These are phyloP conservation scores for Sugiyamaella neomexicana DNA, from an alignment of 1,139 yeast species.

Conservation along the genomic window DNA sequence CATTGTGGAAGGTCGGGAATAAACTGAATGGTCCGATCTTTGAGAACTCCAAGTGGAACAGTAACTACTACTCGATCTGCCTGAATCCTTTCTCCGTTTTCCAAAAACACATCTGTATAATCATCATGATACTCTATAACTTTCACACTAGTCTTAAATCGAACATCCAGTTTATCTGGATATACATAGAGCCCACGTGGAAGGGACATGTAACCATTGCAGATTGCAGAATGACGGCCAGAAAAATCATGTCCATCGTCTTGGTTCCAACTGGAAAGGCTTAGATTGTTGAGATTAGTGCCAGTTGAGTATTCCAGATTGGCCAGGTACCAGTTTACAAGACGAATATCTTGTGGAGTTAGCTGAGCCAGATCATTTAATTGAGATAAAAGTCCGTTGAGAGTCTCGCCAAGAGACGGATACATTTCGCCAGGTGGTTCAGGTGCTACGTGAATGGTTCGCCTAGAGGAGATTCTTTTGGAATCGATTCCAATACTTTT, in stretches of 20 bases:
- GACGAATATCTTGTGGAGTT: conserved; percentile 39
- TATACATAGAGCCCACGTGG: conserved; percentile 44
- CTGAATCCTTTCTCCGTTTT: conserved; percentile 43
- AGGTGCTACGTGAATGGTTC: conserved; percentile 38
- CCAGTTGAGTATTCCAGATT: conserved; percentile 46
- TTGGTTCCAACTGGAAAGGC: conserved; percentile 46
- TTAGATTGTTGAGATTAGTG: conserved; percentile 40
- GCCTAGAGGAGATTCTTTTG: conserved; percentile 25
- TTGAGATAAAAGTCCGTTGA: conserved; percentile 40
- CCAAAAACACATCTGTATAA: conserved; percentile 39
- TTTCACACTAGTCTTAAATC: conserved; percentile 44
- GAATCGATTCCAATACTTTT: conserved; percentile 36
- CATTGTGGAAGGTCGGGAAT: conserved; percentile 47
- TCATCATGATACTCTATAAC: conserved; percentile 42
- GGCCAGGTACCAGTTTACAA: conserved; percentile 46
- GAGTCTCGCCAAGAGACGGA: conserved; percentile 44
- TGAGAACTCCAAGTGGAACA: conserved; percentile 46
- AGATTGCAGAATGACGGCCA: conserved; percentile 44
- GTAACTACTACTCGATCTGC: conserved; percentile 46
- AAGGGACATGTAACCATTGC: conserved; percentile 42
- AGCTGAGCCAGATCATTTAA: conserved; percentile 38
- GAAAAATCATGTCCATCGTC: conserved; percentile 45
- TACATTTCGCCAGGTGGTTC: conserved; percentile 41
- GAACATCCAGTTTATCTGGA: conserved; percentile 44
- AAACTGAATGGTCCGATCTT: conserved; percentile 43